Base-by-base conservation (phyloP, 306 rosid species). In the Dryas drummondii region DNA sequence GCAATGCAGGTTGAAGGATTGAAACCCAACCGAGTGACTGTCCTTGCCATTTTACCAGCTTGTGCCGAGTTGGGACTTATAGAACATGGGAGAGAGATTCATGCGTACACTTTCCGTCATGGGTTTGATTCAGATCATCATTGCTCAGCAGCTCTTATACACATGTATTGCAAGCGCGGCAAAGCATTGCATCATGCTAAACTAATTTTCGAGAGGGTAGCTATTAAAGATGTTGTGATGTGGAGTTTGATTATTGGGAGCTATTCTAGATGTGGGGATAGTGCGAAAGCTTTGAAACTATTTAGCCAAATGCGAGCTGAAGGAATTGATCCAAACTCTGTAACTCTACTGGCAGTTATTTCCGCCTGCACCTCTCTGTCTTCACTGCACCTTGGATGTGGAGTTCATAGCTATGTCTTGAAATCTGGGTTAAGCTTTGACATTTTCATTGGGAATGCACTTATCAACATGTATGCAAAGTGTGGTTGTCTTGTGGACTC, bases 391-490 rank as follows among this genome's bases (percentile, higher is more conserved):
- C 82, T 68, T 45, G 90, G 87, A 17, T 55, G 59, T 78, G 86
- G 57, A 78, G 70, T 83, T 60, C 93, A 90, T 69, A 69, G 90
- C 68, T 77, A 75, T 74, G 73, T 82, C 78, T 52, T 85, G 22
- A 88, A 86, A 86, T 62, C n/a, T 41, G 89, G 90, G 61, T 75
- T 85, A 14, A 47, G 51, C 74, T 83, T 56, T 68, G 79, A 68
- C 73, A 76, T 76, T 84, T 83, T 50, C 72, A 81, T 86, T 26
- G 84, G 88, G 0, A 90, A 90, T 71, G 87, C 93, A 26, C 90
- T 90, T 37, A 82, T 85, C 49, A 77, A 88, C 45, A 86, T 90
- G 96, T 90, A 90, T 78, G 93, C 91, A 27, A 86, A 90, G 76
- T 88, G 90, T 70, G 90, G 96, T 55, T 80, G 76, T 77, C 59